A percentile compares a stretch with the other conserved stretches of the same genome.
Conservation (phyloP, 225 moss, liverwort and hornwort species). For the Takakia lepidozioides region DNA sequence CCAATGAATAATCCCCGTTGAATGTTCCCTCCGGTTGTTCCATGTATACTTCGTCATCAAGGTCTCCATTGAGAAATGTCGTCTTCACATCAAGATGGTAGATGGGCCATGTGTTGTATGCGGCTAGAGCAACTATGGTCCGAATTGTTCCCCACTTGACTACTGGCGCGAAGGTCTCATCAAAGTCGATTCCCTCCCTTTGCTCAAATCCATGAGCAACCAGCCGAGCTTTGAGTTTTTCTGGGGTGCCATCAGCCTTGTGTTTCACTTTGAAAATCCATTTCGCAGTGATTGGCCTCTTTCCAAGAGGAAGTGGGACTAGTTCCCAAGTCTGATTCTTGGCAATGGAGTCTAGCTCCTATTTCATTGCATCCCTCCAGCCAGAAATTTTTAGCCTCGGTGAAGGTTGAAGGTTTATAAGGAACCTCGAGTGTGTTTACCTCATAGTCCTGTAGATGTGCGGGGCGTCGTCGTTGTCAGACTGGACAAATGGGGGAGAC, state of each 20-base stretch:
- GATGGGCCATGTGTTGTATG: background rate
- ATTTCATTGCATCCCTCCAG: conserved; percentile 1
- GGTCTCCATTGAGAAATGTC: conserved; percentile 2
- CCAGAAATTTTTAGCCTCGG: too few species aligned
- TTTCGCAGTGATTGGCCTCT: conserved; percentile 2
- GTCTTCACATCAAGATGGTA: background rate
- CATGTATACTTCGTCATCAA: conserved; percentile 8
- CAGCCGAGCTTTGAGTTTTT: conserved; percentile 2
- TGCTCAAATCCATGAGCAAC: conserved; percentile 9
- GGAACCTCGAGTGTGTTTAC: too few species aligned
- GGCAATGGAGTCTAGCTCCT: background rate
- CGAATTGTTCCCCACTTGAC: background rate
- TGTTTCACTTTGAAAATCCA: conserved; percentile 7
- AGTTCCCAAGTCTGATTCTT: conserved; percentile 6
- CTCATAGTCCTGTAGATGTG: too few species aligned
- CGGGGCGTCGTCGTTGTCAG: too few species aligned
- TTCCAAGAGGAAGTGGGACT: background rate
- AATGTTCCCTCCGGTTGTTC: background rate
- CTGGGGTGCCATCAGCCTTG: background rate
- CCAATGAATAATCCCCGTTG: background rate
- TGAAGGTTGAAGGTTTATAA: too few species aligned
- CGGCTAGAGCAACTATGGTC: background rate
- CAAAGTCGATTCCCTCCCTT: background rate
- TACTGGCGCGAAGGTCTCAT: conserved; percentile 4
- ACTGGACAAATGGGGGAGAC: too few species aligned